Evolutionary conservation across 2,329 filamentous ascomycete species (phyloP).

Genomic region (Mycosphaerella sp.): DNA sequence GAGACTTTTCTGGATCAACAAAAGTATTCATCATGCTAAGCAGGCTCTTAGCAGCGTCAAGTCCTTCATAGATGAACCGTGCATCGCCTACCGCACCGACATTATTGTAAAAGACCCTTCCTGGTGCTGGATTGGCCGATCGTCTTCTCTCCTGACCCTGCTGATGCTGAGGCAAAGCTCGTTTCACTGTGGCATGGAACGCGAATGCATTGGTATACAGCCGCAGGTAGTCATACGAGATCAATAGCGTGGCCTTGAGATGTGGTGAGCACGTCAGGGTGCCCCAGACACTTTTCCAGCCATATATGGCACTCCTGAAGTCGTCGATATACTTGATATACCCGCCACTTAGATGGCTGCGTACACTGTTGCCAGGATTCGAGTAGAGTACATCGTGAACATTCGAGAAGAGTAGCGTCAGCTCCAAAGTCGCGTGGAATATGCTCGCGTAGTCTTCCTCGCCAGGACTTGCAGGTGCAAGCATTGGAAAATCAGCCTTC

Average conservation of each 20-base stretch:
- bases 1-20: conserved; percentile 42
- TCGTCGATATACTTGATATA: conserved; percentile 73
- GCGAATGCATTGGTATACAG: conserved; percentile 71
- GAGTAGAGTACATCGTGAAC: conserved; percentile 69
- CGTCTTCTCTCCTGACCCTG: conserved; percentile 21
- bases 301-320: conserved; percentile 61
- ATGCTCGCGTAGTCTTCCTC: conserved; percentile 63
- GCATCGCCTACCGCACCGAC: conserved; percentile 46
- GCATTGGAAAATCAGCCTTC: conserved; percentile 61
- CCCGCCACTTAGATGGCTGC: conserved; percentile 63
- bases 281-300: conserved; percentile 67
- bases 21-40: conserved; percentile 48
- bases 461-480: conserved; percentile 53
- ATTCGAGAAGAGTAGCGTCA: conserved; percentile 67
- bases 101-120: conserved; percentile 44
- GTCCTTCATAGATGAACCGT: conserved; percentile 46
- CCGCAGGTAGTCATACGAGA: conserved; percentile 67
- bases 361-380: conserved; percentile 61
- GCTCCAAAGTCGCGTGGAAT: conserved; percentile 64
- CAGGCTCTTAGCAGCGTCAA: conserved; percentile 46
- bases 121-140: conserved; percentile 18
- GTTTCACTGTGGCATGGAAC: conserved; percentile 61
- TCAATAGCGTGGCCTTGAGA: conserved; percentile 60
- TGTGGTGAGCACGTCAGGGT: conserved; percentile 59
- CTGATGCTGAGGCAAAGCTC: conserved; percentile 36